Evolutionary conservation across 1,284 basidiomycete genomes (phyloP), one percentile per base, ranked within the genome.

Genomic region (Cryptococcus hybrid): DNA sequence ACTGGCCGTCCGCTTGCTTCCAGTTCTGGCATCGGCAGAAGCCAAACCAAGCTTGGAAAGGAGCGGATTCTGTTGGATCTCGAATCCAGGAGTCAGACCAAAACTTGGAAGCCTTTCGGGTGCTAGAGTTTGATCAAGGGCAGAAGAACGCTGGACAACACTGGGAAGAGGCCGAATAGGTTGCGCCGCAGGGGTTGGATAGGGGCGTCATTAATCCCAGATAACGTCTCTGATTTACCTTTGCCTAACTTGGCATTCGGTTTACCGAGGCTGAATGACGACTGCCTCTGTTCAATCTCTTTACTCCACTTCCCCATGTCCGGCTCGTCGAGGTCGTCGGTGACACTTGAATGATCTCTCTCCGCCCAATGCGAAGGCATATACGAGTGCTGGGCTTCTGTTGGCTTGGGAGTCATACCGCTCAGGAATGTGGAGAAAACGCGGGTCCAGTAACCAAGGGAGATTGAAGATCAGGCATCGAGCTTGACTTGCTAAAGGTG

Each of bases 401-500:
- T 60, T 15, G 72, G 67, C 36, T 59, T 54, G 24, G 64, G 63
- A 3, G 67, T 68, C 9, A 56, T 49, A 9, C 61, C 63, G 47
- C 59, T 64, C 38, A 61, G 30, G 54, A 59, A 58, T 11, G 47
- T 62, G 18, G 60, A 55, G 57, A 68, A 65, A 63, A 60, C 13
- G 56, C 42, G 15, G 59, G 61, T 7, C 52, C 55, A 15, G 54
- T 55, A 13, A 51, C 36, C 38, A 61, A 34, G 89, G 67, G 83
- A 81, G 36, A 81, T 88, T 57, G 86, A 71, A n/a, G 80, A 85
- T 36, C 87, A 86, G 5, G 75, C 68, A 74, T 72, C 2, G 73
- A 75, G 50, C 69, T 74, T 42, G 70, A 73, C 59, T 71, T 75
- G 49, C 65, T 66, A 24, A 72, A 55, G 18, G 65, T 64, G 13